phyloP scores from a whole-genome alignment of 208 protist species.

The Crithidia bombi region DNA sequence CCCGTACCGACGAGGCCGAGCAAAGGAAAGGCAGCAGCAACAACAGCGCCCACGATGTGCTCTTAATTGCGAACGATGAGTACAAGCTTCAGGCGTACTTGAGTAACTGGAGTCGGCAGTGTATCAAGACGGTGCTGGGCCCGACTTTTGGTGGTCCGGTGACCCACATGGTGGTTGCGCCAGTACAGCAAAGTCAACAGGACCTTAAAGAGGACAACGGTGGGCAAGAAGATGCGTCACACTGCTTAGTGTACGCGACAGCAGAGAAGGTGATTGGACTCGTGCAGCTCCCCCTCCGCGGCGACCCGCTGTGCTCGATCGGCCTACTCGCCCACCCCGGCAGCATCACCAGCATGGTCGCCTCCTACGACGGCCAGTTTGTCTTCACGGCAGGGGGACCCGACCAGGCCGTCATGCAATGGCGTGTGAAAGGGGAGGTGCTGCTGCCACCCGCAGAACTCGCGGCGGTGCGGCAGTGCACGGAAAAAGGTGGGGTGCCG shows the following conservation, averaged over 20 bases:
- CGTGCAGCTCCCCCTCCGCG: conserved; percentile 90
- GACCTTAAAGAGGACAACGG: conserved; percentile 10
- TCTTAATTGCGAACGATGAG: conserved; percentile 89
- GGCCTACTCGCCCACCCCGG: conserved; percentile 95
- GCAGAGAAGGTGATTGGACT: conserved; percentile 93
- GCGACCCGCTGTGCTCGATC: conserved; percentile 90
- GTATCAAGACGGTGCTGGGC: conserved; percentile 85
- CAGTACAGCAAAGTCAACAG: neutral
- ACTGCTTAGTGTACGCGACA: conserved; percentile 89
- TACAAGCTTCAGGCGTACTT: conserved; percentile 90
- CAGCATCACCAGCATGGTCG: conserved; percentile 66
- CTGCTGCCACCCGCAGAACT: conserved; percentile 41
- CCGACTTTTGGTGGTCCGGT: conserved; percentile 94
- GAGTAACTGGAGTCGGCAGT: conserved; percentile 88
- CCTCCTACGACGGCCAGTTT: conserved; percentile 85
- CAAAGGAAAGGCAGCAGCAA: neutral
- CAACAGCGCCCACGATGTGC: conserved; percentile 45
- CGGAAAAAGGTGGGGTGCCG: conserved; percentile 53
- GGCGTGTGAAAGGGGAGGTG: conserved; percentile 68
- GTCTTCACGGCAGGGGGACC: conserved; percentile 92
- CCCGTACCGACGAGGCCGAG: neutral
- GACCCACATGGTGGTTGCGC: conserved; percentile 59
- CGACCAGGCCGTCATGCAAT: conserved; percentile 93
- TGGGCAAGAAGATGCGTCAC: conserved; percentile 10
- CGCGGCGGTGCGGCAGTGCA: conserved; percentile 19